Evolutionary conservation across 768 basidiomycete genomes (phyloP).

Genomic region (Termitomyces sp.): DNA sequence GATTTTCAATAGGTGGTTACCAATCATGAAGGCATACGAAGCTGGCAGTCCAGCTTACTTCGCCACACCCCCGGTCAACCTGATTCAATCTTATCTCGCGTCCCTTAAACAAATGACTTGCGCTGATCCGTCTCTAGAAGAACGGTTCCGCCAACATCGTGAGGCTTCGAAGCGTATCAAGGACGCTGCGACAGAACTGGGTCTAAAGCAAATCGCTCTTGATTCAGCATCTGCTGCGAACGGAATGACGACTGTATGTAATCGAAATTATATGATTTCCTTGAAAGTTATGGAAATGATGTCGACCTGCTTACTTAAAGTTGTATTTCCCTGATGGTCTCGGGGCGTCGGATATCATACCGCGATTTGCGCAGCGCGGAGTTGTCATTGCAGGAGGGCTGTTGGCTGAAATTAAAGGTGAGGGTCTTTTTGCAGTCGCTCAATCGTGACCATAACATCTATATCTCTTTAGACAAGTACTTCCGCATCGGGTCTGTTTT

Average conservation of each 20-base stretch:
- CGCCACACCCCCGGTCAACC: slow-evolving; percentile 92
- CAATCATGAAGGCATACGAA: slow-evolving; percentile 94
- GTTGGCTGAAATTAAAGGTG: slow-evolving; percentile 77
- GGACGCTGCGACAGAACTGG: slow-evolving; percentile 55
- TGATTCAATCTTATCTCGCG: slow-evolving; percentile 87
- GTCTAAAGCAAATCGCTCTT: slow-evolving; percentile 68
- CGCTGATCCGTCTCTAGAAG: slow-evolving; percentile 56
- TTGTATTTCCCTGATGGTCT: slow-evolving; percentile 82
- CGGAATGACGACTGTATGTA: slow-evolving; percentile 85
- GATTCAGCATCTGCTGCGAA: slow-evolving; percentile 67
- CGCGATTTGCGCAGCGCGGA: slow-evolving; percentile 62
- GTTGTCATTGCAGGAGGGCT: slow-evolving; percentile 87
- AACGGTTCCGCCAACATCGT: slow-evolving; percentile 74
- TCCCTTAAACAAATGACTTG: slow-evolving; percentile 71
- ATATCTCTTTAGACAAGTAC: slow-evolving; percentile 58
- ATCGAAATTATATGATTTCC: not conserved
- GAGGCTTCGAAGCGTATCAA: slow-evolving; percentile 66
- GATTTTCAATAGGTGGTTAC: slow-evolving; percentile 60
- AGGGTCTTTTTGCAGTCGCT: slow-evolving; percentile 11
- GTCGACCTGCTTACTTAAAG: slow-evolving; percentile 21
- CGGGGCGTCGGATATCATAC: slow-evolving; percentile 69
- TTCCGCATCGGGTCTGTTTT: slow-evolving; percentile 77
- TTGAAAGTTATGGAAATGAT: slow-evolving; percentile 2
- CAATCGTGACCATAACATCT: not conserved
- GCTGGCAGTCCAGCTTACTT: slow-evolving; percentile 79